Evolutionary conservation across 2,329 filamentous ascomycete species (phyloP).

Genomic region (Xylariaceae sp.): DNA sequence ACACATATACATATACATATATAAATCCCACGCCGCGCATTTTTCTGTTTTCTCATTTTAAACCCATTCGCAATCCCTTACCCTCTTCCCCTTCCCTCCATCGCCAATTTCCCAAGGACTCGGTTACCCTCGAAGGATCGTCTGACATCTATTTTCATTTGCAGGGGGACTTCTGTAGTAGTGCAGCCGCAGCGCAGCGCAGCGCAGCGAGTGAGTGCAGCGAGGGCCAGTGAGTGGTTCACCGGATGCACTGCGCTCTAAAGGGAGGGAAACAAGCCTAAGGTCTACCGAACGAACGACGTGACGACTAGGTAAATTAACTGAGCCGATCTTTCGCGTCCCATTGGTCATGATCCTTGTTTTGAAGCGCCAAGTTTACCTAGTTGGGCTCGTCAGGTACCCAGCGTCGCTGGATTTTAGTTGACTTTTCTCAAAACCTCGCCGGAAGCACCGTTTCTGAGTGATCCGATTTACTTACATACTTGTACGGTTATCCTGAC

Average conservation of each 20-base stretch:
- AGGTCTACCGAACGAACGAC: conserved; percentile 3
- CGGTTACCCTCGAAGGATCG: conserved; percentile 12
- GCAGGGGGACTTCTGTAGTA: background rate
- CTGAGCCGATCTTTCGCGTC: conserved; percentile 7
- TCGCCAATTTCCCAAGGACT: conserved; percentile 9
- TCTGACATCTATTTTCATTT: background rate
- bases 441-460: conserved; percentile 4
- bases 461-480: background rate
- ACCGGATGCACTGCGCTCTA: background rate
- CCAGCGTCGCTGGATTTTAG: conserved; percentile 11
- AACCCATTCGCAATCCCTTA: background rate
- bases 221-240: too few species aligned
- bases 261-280: conserved; percentile 11
- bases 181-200: background rate
- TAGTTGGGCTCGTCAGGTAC: conserved; percentile 21
- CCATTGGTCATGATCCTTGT: conserved; percentile 17
- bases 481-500: too few species aligned
- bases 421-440: conserved; percentile 16
- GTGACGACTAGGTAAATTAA: conserved; percentile 14
- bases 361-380: conserved; percentile 14
- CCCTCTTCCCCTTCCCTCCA: background rate
- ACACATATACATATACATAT: too few species aligned
- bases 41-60: background rate
- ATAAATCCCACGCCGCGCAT: too few species aligned
- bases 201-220: too few species aligned